Percentiles rank a stretch among this genome's conserved stretches.
phyloP scores from a whole-genome alignment of 108 stramenopile genomes.

The Phaeodactylum tricornutum region DNA sequence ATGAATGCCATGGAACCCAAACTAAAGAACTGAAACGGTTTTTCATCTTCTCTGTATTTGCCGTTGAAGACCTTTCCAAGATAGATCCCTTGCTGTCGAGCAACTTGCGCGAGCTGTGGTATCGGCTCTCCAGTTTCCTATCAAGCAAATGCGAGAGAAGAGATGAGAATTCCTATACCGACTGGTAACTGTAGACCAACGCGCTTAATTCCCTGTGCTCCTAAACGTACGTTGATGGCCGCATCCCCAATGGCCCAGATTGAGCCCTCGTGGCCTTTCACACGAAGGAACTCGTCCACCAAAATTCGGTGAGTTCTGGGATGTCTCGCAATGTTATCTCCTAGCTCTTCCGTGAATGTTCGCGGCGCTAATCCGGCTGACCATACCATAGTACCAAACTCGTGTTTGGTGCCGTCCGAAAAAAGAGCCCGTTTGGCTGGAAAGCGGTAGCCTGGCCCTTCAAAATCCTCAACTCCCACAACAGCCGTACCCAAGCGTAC shows the following conservation, averaged over 20 bases:
- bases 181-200: too few species aligned
- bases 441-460: conserved; percentile 10
- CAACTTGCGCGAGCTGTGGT: conserved; percentile 87
- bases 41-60: conserved; percentile 34
- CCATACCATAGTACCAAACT: conserved; percentile 92
- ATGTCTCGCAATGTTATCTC: conserved; percentile 11
- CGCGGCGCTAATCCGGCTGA: conserved; percentile 71
- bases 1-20: conserved; percentile 75
- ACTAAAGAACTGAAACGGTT: conserved; percentile 61
- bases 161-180: too few species aligned
- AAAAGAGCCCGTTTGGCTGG: conserved; percentile 56
- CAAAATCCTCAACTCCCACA: conserved; percentile 21
- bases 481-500: conserved; percentile 71
- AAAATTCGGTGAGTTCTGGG: conserved; percentile 51
- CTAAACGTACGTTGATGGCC: conserved; percentile 44
- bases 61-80: conserved; percentile 42
- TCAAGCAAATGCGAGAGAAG: too few species aligned
- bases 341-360: conserved; percentile 10
- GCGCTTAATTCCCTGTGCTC: too few species aligned
- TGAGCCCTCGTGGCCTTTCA: conserved; percentile 62
- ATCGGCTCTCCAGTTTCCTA: conserved; percentile 27
- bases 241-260: conserved; percentile 95
- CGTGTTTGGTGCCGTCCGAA: conserved; percentile 60
- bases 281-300: conserved; percentile 83
- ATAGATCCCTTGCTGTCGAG: conserved; percentile 80